phyloP scores from a whole-genome alignment of 2,329 filamentous ascomycete species.

The Epichloe sylvatica region DNA sequence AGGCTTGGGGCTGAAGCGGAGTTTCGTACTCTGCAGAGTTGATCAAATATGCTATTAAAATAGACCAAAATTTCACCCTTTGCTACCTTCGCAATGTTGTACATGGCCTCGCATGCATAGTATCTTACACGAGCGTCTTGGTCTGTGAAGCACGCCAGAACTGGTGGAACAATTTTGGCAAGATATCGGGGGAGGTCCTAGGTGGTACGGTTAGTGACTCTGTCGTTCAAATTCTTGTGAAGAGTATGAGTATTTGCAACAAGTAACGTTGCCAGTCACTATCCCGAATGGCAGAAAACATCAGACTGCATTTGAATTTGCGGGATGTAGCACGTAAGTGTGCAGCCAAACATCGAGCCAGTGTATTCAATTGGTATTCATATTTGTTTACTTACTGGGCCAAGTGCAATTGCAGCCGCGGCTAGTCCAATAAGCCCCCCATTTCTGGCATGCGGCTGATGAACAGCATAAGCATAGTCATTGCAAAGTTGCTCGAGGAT shows the following conservation, averaged over 20 bases:
- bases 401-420: slow-evolving; percentile 87
- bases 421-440: slow-evolving; percentile 91
- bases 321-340: not conserved
- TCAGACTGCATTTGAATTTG: not conserved
- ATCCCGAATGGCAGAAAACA: not conserved
- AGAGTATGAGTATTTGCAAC: not conserved
- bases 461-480: slow-evolving; percentile 93
- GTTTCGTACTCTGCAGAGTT: slow-evolving; percentile 70
- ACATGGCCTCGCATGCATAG: slow-evolving; percentile 99
- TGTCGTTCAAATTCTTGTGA: not conserved
- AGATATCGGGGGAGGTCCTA: slow-evolving; percentile 86
- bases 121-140: slow-evolving; percentile 96
- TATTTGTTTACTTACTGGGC: slow-evolving; percentile 50
- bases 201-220: not conserved
- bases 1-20: slow-evolving; percentile 1
- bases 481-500: slow-evolving; percentile 95
- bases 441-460: slow-evolving; percentile 92
- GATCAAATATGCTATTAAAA: slow-evolving; percentile 98
- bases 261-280: not conserved
- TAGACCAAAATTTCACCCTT: slow-evolving; percentile 95
- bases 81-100: slow-evolving; percentile 98
- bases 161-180: slow-evolving; percentile 86
- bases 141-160: slow-evolving; percentile 92
- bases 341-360: not conserved
- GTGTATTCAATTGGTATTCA: not conserved